phyloP scores from a whole-genome alignment of 2,329 filamentous ascomycete species.

The Microdochium bolleyi region DNA sequence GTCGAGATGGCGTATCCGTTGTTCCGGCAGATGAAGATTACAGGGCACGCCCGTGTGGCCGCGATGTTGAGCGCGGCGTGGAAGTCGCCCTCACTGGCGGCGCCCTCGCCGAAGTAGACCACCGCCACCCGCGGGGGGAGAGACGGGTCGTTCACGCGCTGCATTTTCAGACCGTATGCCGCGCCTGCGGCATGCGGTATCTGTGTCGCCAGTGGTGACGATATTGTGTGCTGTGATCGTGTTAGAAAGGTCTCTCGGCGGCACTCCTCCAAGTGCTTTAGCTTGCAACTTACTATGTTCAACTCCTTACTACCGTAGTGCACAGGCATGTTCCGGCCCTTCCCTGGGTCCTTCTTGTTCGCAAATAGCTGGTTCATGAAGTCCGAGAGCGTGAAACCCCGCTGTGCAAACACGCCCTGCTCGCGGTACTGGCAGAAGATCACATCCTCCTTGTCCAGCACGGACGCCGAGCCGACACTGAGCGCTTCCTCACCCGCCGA shows the following conservation, averaged over 20 bases:
- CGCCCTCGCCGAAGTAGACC: conserved; percentile 87
- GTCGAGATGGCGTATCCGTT: conserved; percentile 91
- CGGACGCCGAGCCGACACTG: conserved; percentile 80
- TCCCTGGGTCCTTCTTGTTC: conserved; percentile 71
- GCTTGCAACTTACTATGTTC: conserved; percentile 59
- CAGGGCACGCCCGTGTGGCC: conserved; percentile 78
- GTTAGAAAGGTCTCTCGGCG: conserved; percentile 6
- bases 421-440: conserved; percentile 94
- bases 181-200: conserved; percentile 83
- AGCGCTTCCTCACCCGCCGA: conserved; percentile 93
- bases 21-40: conserved; percentile 86
- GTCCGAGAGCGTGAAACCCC: conserved; percentile 77
- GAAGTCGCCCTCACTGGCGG: conserved; percentile 86
- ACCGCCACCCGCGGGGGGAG: conserved; percentile 61
- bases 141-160: conserved; percentile 64
- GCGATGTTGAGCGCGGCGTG: conserved; percentile 88
- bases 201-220: conserved; percentile 79
- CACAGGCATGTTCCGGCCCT: conserved; percentile 92
- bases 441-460: conserved; percentile 75
- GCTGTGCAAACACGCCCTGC: conserved; percentile 81
- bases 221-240: conserved; percentile 65
- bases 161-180: conserved; percentile 80
- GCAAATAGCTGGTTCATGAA: conserved; percentile 97
- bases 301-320: conserved; percentile 83
- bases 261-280: background rate